Evolutionary conservation across 768 basidiomycete species (phyloP), one percentile per base, ranked within the genome.

Genomic region (Suillus americanus): DNA sequence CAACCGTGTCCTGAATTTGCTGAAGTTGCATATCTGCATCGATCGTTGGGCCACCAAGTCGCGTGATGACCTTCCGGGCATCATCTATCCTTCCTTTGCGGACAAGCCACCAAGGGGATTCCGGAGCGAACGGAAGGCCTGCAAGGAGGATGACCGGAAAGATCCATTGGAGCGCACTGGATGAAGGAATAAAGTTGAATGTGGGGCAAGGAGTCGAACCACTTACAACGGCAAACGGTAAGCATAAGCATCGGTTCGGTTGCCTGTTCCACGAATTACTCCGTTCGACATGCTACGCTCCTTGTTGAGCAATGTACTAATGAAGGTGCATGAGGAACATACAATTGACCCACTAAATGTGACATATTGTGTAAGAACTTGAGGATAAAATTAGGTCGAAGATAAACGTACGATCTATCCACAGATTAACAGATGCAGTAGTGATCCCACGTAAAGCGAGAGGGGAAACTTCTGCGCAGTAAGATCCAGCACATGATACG

Each of bases 101-200:
- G 2, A 77, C 76, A 8, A 77, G 68, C 76, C 76, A 77, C 76
- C 76, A 77, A 0, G 75, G 76, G 0, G 69, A 70, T 61, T 77
- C 76, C 0, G 76, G 75, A 3, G 74, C 74, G 37, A 77, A 74
- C 0, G 69, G 67, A 40, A 77, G 69, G 18, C 77, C 77, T 5
- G 70, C 57, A 54, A 77, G 61, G 53, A 77, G 70, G 4, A 76
- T 68, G 48, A 72, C 35, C 0, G 75, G 77, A 64, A 75, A 76
- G 46, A 77, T 73, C 72, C 75, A 77, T 45, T 77, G 76, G 16
- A 77, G 61, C 10, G 71, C 73, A 43, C 72, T 73, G 48, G 16
- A 23, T 60, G 38, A 18, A 60, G 1, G 3, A n/a, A n/a, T 41
- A 2, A 14, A 28, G 51, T 16, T 10, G 7, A 10, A 54, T 55